Base-by-base conservation (phyloP, 2,329 filamentous ascomycete species). In the Zasmidium angulare region DNA sequence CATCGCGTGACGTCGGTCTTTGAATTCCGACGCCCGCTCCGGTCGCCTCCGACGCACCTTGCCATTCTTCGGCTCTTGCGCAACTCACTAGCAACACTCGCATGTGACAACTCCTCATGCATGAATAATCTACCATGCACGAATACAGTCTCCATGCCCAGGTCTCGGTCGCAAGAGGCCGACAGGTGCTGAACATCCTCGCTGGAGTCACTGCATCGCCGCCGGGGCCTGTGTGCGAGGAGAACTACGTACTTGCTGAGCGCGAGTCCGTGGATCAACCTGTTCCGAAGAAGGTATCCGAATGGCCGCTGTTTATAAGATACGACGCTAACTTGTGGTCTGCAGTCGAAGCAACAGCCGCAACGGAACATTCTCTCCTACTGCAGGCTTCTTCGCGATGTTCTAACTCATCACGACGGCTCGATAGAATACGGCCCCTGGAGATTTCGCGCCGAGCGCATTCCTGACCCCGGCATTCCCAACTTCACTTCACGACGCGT, bases 71-170 rank as follows among this genome's bases (percentile, higher is more conserved):
- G 26, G 6, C 6, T 29, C 26, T 11, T 29, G 4, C 26, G 26
- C n/a, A n/a, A 11, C 11, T 11, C 6, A 11, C 11, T 29, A 29
- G 26, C 26, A 29, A 29, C 26, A 29, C 4, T 4, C 26, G 26
- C 26, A 29, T 29, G 26, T 29, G 26, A 29, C 26, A 29, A 29
- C 26, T 11, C 26, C 11, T 11, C 6, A 11, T 29, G 26, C 6
- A 29, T 29, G 26, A 29, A 29, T 29, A 11, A 29, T 20, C 46
- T 57, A 65, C 63, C 60, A 87, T 87, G 85, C 84, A 87, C 73
- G 85, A 87, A 76, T 78, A 86, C 65, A 76, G 85, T 50, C 79
- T 88, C 49, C 86, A 83, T 74, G 84, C 82, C 67, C 81, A 84
- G 68, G 79, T 88, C 57, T 79, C 84, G 10, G 71, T 75, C 31